Evolutionary conservation across 306 rosid genomes (phyloP).

Genomic region (Vigna trinervia): DNA sequence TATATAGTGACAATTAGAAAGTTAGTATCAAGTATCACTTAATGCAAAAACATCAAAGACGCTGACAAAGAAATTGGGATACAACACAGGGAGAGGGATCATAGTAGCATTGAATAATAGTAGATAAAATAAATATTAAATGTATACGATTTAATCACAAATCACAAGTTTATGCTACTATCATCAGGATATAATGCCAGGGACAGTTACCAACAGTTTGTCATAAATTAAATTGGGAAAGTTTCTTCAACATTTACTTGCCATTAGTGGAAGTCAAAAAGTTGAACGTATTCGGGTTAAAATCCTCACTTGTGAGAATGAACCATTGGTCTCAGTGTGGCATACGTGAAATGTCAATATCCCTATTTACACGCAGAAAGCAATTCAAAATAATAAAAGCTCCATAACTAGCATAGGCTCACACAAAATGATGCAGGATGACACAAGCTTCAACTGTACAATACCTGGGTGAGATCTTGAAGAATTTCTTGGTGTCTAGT

Average conservation of each 20-base stretch:
- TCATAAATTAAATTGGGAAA: constrained; percentile 6
- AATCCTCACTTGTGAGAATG: constrained; percentile 2
- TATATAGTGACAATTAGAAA: neutral
- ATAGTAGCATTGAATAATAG: neutral
- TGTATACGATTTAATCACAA: neutral
- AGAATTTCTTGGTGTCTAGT: constrained; percentile 98
- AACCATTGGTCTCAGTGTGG: constrained; percentile 6
- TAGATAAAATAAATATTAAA: neutral
- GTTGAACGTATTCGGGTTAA: neutral
- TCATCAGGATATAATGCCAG: neutral
- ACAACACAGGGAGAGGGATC: neutral
- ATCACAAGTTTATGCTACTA: neutral
- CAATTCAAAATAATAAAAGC: constrained; percentile 19
- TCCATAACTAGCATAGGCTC: constrained; percentile 26
- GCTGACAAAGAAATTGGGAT: neutral
- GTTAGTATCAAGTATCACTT: neutral
- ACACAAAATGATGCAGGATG: constrained; percentile 6
- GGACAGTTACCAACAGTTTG: constrained; percentile 14
- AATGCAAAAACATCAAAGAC: neutral
- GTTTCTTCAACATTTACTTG: neutral
- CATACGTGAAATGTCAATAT: constrained; percentile 9
- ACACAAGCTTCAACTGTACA: constrained; percentile 28
- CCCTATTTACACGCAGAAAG: constrained; percentile 34
- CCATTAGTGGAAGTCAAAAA: neutral
- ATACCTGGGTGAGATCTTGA: constrained; percentile 98